These are phyloP conservation scores for Boletellus ananas DNA, from an alignment of 768 basidiomycete species.

Conservation along the genomic window DNA sequence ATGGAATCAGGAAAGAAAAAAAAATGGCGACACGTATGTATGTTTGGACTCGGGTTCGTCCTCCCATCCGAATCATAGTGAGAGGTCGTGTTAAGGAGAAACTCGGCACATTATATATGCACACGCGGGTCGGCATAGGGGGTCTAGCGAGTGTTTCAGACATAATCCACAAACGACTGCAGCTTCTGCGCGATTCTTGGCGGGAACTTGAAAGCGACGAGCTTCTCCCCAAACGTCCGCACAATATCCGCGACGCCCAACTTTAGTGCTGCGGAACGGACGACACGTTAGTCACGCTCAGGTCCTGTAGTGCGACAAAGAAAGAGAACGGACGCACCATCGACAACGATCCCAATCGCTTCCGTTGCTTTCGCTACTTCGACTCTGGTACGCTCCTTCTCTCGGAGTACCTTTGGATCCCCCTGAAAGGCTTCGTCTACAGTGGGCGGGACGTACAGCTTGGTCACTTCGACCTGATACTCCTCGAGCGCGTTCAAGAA, in stretches of 20 bases:
- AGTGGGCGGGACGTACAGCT: conserved; percentile 36
- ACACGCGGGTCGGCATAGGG: too few species aligned
- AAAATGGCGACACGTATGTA: too few species aligned
- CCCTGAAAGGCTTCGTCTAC: conserved; percentile 29
- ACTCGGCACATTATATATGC: too few species aligned
- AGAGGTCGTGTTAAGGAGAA: too few species aligned
- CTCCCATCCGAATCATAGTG: too few species aligned
- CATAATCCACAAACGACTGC: conserved; percentile 69
- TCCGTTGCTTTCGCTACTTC: conserved; percentile 58
- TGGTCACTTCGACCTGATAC: conserved; percentile 52
- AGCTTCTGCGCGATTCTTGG: conserved; percentile 62
- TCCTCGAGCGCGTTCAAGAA: conserved; percentile 66
- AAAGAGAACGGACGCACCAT: conserved; percentile 43
- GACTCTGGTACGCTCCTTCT: conserved; percentile 36
- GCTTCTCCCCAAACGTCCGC: conserved; percentile 69
- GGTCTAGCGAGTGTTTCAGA: conserved; percentile 19
- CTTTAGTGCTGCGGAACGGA: conserved; percentile 48
- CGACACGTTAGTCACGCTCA: background rate
- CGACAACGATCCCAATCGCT: conserved; percentile 48
- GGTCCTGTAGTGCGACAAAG: background rate
- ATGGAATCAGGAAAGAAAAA: too few species aligned
- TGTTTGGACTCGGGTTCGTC: too few species aligned
- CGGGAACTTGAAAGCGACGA: conserved; percentile 75
- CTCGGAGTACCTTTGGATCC: conserved; percentile 34
- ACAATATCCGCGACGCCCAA: conserved; percentile 63